phyloP scores from a whole-genome alignment of 495 filamentous ascomycete species.

The Penicillium psychrofluorescens region DNA sequence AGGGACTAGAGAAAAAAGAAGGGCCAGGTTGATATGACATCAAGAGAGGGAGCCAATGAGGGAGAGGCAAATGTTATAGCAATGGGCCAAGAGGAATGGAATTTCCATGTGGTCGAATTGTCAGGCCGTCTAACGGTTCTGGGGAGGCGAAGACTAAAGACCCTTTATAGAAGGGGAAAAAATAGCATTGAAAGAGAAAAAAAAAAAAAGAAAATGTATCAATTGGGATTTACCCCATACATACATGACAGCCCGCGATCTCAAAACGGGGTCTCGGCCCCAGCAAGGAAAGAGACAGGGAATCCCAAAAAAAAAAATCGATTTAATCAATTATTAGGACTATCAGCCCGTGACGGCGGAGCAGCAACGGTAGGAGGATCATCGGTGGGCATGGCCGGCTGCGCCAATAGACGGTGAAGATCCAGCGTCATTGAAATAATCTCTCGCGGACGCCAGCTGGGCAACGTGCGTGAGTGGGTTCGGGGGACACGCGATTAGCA shows the following conservation, averaged over 20 bases:
- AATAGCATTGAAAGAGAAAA: not conserved
- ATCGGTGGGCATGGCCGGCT: constrained; percentile 22
- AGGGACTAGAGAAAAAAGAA: too few relatives aligned
- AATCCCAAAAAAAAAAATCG: not conserved
- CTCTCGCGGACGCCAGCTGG: constrained; percentile 11
- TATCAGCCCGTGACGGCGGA: constrained; percentile 15
- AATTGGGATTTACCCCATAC: too few relatives aligned
- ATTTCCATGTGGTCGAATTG: not conserved
- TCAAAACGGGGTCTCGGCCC: not conserved
- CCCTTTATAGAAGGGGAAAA: not conserved
- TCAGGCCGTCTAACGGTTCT: not conserved
- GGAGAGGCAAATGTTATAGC: too few relatives aligned
- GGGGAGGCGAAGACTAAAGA: not conserved
- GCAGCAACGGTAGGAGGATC: constrained; percentile 20
- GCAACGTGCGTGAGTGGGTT: constrained; percentile 10
- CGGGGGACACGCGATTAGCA: constrained; percentile 9
- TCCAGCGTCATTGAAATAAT: not conserved
- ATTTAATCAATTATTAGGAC: not conserved
- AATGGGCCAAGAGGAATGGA: too few relatives aligned
- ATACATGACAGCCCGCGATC: not conserved
- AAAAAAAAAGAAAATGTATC: not conserved
- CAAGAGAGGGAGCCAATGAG: too few relatives aligned
- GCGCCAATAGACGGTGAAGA: constrained; percentile 23
- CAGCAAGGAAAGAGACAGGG: not conserved
- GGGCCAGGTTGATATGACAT: too few relatives aligned